Evolutionary conservation across 2,329 filamentous ascomycete genomes (phyloP).

Genomic region (Fusarium nygamai): DNA sequence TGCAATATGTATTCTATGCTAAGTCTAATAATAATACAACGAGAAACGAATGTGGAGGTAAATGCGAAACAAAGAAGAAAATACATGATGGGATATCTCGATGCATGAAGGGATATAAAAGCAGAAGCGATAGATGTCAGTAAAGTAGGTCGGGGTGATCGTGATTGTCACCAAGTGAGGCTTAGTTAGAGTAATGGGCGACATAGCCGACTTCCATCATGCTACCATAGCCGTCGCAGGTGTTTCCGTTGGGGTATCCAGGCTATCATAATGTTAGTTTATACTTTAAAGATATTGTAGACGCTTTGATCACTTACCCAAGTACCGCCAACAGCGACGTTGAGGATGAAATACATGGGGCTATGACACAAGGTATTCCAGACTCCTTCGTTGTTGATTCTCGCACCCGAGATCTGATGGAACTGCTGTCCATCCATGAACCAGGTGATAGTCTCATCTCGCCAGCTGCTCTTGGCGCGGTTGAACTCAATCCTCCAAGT

Average conservation of each 20-base stretch:
- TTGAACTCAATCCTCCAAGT: constrained; percentile 60
- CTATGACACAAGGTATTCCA: constrained; percentile 60
- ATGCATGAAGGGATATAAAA: background rate
- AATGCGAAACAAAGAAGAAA: background rate
- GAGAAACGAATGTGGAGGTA: background rate
- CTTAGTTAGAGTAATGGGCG: constrained; percentile 47
- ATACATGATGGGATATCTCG: background rate
- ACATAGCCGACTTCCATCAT: constrained; percentile 62
- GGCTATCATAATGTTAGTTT: constrained; percentile 47
- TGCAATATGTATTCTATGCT: background rate
- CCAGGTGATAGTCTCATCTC: constrained; percentile 60
- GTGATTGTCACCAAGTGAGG: fast-evolving
- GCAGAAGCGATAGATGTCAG: fast-evolving
- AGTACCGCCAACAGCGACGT: constrained; percentile 62
- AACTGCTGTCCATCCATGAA: constrained; percentile 56
- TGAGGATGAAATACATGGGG: constrained; percentile 61
- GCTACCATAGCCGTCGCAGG: constrained; percentile 54
- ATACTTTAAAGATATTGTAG: fast-evolving
- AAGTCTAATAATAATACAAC: background rate
- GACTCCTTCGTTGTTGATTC: constrained; percentile 54
- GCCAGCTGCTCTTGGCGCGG: constrained; percentile 54
- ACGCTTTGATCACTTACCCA: constrained; percentile 50
- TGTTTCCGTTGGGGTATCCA: constrained; percentile 55
- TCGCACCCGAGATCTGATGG: constrained; percentile 53
- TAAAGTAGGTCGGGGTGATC: fast-evolving